These are phyloP conservation scores for Uronychia binucleata DNA, from an alignment of 73 alveolate genomes.

Conservation along the genomic window DNA sequence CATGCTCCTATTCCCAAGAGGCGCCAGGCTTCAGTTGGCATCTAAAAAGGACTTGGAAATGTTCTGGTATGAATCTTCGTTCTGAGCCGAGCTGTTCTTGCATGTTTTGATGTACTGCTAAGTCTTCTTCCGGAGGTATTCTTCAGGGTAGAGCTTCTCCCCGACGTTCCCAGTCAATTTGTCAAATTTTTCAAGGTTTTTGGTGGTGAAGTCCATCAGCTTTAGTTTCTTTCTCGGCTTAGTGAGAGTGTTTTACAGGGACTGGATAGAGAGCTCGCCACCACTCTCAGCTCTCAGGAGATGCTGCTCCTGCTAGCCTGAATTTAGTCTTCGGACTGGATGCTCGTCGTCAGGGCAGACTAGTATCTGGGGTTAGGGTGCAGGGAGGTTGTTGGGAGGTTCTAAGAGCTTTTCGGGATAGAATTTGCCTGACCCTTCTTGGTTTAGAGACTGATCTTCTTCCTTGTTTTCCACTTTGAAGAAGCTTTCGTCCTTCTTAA, in stretches of 20 bases:
- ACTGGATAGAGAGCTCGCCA: neutral
- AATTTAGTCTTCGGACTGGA: too few species aligned
- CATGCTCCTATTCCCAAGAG: neutral
- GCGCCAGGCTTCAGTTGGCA: neutral
- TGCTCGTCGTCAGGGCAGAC: too few species aligned
- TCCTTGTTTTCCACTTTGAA: neutral
- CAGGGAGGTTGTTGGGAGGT: too few species aligned
- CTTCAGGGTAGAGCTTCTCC: neutral
- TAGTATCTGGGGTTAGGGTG: too few species aligned
- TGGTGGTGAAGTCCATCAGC: neutral
- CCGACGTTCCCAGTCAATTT: neutral
- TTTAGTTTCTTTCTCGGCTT: neutral
- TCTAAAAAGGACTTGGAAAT: neutral
- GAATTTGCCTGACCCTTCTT: neutral
- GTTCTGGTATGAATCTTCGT: neutral
- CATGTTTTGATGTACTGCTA: neutral
- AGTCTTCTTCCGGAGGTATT: neutral
- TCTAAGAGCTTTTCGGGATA: too few species aligned
- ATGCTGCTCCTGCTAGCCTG: neutral
- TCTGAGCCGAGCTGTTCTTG: neutral
- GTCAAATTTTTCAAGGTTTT: neutral
- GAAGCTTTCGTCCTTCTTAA: neutral
- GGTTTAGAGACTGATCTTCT: neutral
- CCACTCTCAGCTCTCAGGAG: neutral
- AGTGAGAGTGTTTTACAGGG: neutral